Base-by-base conservation (phyloP, 192 early-diverging fungal genomes). In the Rhizophagus prolifer region DNA sequence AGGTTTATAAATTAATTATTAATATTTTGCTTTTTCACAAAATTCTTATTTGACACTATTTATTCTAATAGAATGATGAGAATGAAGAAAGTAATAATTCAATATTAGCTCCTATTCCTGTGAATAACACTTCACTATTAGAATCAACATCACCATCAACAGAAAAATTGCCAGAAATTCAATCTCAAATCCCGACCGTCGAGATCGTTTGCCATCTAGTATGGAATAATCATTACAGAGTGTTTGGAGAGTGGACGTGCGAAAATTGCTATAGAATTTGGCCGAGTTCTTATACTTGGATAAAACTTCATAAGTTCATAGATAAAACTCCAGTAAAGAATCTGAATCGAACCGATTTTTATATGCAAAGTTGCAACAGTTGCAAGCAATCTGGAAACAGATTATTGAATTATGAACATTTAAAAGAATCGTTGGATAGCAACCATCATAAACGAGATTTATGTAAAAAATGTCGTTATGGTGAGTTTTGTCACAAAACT, bases 191-290 rank as follows among this genome's bases (percentile, higher is more conserved):
- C 44, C 67, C 31, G n/a, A 38, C n/a, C 25, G 2, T 47, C 38
- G 67, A 69, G 23, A 47, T 69, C 12, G 23, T 69, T 8, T 46
- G 19, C 2, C 38, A 69, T 13, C 25, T 69, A 25, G 10, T 13
- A 46, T 69, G 67, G 41, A 47, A 69, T 4, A 46, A 64, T 44
- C 5, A 62, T 46, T 64, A 75, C 23, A 62, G 41, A 31, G 74
- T 75, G n/a, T 75, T 75, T 50, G 61, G 74, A 13, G 2, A 64
- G n/a, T 75, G 36, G 60, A 46, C 50, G 63, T 75, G 74, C 34
- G 2, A 1, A 6, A 62, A 64, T 64, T 75, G 74, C 25, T 2
- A 30, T 28, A 75, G 14, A 10, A 64, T 2, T 7, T 75, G 74
- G 74, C 6, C 1, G 46, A 75, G 74, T 28, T 30, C 59, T 64